Conservation (phyloP, 2,329 filamentous ascomycete genomes). For the Neoscytalidium dimidiatum region DNA sequence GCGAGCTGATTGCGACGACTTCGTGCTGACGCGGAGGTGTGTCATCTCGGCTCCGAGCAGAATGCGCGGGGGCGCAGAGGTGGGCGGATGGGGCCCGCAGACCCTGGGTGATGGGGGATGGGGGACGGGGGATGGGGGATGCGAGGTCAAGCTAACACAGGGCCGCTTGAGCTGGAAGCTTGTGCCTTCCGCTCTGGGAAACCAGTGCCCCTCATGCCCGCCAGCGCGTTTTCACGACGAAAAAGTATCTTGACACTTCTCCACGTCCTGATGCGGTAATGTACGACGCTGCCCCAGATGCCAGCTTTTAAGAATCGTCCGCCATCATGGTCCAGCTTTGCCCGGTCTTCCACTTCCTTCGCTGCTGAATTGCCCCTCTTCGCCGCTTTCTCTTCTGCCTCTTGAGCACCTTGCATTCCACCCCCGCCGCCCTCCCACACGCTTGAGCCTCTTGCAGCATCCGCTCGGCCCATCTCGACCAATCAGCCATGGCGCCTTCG, state of each 20-base stretch:
- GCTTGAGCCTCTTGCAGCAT: neutral
- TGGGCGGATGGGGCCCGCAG: neutral
- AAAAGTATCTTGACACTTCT: neutral
- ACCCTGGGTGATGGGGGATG: no score
- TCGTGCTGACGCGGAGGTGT: neutral
- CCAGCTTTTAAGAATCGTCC: neutral
- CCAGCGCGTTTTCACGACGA: neutral
- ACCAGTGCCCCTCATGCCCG: constrained; percentile 1
- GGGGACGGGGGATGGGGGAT: neutral
- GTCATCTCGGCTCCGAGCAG: neutral
- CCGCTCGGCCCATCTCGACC: neutral
- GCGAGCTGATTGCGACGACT: neutral
- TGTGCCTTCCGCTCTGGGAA: constrained; percentile 1
- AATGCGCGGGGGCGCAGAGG: neutral
- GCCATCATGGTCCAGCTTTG: neutral
- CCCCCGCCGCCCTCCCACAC: neutral
- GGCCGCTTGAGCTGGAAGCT: neutral
- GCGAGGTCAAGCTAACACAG: neutral
- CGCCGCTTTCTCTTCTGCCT: neutral
- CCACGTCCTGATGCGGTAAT: constrained; percentile 12
- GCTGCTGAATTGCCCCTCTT: neutral
- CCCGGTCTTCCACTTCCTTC: neutral
- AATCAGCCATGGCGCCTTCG: constrained; percentile 9
- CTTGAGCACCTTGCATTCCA: neutral
- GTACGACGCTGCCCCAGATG: constrained; percentile 6